Evolutionary conservation across 495 filamentous ascomycete species (phyloP), one percentile per base, ranked within the genome.

Genomic region (Filosporella fistucella): DNA sequence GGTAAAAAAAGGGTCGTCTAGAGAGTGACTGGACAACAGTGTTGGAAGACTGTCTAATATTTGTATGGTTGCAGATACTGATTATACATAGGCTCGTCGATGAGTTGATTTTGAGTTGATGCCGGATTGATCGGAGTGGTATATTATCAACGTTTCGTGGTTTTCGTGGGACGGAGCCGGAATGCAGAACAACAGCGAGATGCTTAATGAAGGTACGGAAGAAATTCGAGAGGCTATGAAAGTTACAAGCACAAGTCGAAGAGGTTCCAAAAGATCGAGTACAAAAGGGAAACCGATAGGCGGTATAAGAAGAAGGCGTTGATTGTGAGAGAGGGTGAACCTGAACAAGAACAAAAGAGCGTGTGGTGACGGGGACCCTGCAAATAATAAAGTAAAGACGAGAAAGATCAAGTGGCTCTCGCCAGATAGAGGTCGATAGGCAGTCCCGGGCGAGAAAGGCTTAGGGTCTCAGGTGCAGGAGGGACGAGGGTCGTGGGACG

Each of bases 161-260:
- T n/a, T n/a, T n/a, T n/a, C n/a, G n/a, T n/a, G 28, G 37, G 25
- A 49, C 42, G 36, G 32, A 46, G 37, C 44, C 45, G 40, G 32
- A 22, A 34, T 40, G 39, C 47, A 42, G 37, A 49, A 49, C 45
- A 34, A 47, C 47, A 57, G 42, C 28, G 52, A 47, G 37, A 45
- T 60, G 42, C 54, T 32, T 56, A 60, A 60, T 36, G 57, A 60
- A 57, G 57, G 57, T 54, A 55, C 53, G 46, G 53, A 60, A 54
- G 48, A 47, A 49, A 45, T 46, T 48, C 52, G 52, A 56, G 39
- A 41, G 46, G 49, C 52, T 44, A n/a, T 41, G 17, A 16, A 42
- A 13, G 36, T 42, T 12, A 34, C 18, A 49, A 51, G 51, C 56
- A 58, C 51, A 58, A 49, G 44, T 55, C 56, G 56, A 58, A 52